Evolutionary conservation across 2,329 filamentous ascomycete genomes (phyloP), one percentile per base, ranked within the genome.

Genomic region (Rutstroemia sp.): DNA sequence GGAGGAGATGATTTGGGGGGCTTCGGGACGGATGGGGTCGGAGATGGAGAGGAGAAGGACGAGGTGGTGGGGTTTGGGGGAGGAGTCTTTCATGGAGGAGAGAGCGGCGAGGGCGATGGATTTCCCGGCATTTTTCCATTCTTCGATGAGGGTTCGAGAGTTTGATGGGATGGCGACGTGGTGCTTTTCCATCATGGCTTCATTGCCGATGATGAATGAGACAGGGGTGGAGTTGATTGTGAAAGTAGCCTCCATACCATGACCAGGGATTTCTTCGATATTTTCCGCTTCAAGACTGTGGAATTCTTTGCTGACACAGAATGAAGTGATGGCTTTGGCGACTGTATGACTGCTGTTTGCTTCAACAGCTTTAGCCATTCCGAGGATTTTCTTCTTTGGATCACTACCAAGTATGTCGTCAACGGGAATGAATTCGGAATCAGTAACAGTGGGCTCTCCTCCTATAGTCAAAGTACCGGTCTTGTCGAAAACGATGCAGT

Each of bases 1-100:
- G 1, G 83, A 77, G 6, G 73, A 70, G 57, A 95, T 79, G 17
- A 92, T 83, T 7, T 74, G 67, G 1, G 73, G 71, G 0, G 90
- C 84, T 71, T 95, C 89, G 0, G 82, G 79, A 2, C 92, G 86
- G 60, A 96, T 81, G 1, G 89, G 84, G 63, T 96, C 92, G 0
- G 91, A 85, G 49, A 92, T 86, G 48, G 89, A 84, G 61, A 96
- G 84, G 10, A 84, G 77, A 0, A 85, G 83, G 0, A 78, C 75
- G 5, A 94, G 76, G 2, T 68, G 67, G 74, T 78, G 84, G n/a
- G 12, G 4, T 5, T 17, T n/a, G n/a, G 16, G 12, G 14, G 42
- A 4, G 21, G 17, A 4, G 14, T 1, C 2, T 30, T 8, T 9
- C 5, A 14, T 42, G 39, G 39, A 17, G 39, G 45, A 42, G 19